Conservation (phyloP, 257 asterid genomes). For the Penstemon newberryi region DNA sequence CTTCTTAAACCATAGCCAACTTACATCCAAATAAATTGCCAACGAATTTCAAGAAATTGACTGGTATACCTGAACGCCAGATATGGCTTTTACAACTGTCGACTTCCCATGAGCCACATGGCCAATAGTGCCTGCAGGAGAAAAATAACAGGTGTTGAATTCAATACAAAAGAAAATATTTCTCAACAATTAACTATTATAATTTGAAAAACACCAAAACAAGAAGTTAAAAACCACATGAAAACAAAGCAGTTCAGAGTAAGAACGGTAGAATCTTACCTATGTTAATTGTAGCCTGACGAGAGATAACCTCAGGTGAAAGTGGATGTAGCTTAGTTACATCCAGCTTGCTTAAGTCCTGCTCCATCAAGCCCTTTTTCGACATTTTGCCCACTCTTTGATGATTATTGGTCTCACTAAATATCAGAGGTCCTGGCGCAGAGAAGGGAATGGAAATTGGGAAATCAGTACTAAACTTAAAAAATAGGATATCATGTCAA, state of each 20-base stretch:
- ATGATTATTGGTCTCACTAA: background rate
- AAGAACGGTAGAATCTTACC: conserved; percentile 39
- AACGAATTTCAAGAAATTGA: background rate
- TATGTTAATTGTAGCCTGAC: conserved; percentile 94
- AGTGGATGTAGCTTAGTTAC: conserved; percentile 76
- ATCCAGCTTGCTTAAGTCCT: conserved; percentile 89
- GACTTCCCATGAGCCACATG: conserved; percentile 99
- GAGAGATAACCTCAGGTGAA: conserved; percentile 95
- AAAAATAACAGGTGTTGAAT: conserved; percentile 13
- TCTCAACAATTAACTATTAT: conserved; percentile 1
- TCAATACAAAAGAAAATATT: background rate
- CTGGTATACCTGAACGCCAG: conserved; percentile 82
- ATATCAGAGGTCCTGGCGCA: background rate
- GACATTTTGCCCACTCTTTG: background rate
- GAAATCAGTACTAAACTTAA: background rate
- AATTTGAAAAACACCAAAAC: background rate
- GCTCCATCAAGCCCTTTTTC: conserved; percentile 81
- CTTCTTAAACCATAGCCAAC: conserved; percentile 2
- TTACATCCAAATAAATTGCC: conserved; percentile 14
- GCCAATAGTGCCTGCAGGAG: conserved; percentile 79
- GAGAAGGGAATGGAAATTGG: background rate
- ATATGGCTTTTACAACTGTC: conserved; percentile 94
- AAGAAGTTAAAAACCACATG: background rate
- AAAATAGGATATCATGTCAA: background rate
- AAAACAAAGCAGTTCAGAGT: background rate